Conservation (phyloP, 2,329 filamentous ascomycete genomes). For the Pleoardoris graminearum region DNA sequence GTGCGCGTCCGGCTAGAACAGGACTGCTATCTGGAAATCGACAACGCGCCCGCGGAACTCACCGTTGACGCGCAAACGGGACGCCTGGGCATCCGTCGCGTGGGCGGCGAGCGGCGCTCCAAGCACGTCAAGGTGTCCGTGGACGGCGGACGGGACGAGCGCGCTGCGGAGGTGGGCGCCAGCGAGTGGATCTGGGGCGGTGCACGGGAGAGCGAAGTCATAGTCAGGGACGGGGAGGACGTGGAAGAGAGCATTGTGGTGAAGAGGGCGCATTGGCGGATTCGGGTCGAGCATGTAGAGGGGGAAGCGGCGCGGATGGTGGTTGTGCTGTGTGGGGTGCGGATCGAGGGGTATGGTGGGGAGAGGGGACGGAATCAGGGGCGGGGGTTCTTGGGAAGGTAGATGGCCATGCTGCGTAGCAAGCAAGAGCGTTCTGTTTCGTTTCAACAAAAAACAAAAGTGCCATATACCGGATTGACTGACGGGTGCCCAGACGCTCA, state of each 20-base stretch:
- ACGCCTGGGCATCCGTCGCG: conserved; percentile 21
- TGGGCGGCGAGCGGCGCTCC: not conserved
- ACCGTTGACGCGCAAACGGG: conserved; percentile 17
- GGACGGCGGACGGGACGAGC: conserved; percentile 41
- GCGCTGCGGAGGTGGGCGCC: conserved; percentile 3
- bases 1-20: conserved; percentile 52
- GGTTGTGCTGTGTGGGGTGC: conserved; percentile 74
- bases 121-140: conserved; percentile 21
- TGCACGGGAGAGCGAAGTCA: conserved; percentile 8
- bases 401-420: not conserved
- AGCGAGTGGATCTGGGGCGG: conserved; percentile 25
- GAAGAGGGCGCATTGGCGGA: conserved; percentile 45
- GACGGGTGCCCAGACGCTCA: too few relatives aligned
- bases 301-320: conserved; percentile 62
- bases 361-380: conserved; percentile 68
- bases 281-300: conserved; percentile 60
- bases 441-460: too few relatives aligned
- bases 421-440: not conserved
- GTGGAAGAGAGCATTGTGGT: conserved; percentile 40
- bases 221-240: conserved; percentile 18
- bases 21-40: conserved; percentile 32
- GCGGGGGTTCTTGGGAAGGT: conserved; percentile 62
- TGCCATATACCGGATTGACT: too few relatives aligned
- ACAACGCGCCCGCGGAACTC: conserved; percentile 26
- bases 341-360: conserved; percentile 70